phyloP scores from a whole-genome alignment of 1,284 basidiomycete species.

The Cryptococcus sp. region DNA sequence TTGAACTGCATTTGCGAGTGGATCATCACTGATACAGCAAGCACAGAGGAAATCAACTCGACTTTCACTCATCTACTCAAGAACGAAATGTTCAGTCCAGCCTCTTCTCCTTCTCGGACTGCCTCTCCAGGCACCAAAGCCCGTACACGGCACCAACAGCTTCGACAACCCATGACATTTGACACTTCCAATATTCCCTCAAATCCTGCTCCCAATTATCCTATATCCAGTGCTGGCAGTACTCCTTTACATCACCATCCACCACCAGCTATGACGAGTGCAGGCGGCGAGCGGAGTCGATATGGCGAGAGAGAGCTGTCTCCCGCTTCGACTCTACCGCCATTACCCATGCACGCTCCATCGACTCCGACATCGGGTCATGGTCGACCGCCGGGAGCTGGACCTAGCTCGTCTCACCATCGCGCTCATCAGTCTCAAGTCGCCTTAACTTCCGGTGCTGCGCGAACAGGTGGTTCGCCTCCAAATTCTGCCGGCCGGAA shows the following conservation, averaged over 20 bases:
- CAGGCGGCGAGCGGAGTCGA: slow-evolving; percentile 24
- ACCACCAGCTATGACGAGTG: slow-evolving; percentile 35
- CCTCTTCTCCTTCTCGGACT: slow-evolving; percentile 31
- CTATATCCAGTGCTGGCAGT: slow-evolving; percentile 41
- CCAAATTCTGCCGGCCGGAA: slow-evolving; percentile 31
- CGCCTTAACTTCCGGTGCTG: slow-evolving; percentile 33
- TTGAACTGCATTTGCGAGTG: neutral
- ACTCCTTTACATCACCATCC: slow-evolving; percentile 49
- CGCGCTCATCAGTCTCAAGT: slow-evolving; percentile 49
- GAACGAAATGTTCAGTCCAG: slow-evolving; percentile 56
- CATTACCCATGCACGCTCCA: slow-evolving; percentile 46
- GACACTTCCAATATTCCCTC: slow-evolving; percentile 36
- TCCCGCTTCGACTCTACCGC: slow-evolving; percentile 47
- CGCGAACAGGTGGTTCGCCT: slow-evolving; percentile 27
- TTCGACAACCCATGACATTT: slow-evolving; percentile 39
- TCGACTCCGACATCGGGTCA: slow-evolving; percentile 46
- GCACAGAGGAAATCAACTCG: slow-evolving; percentile 57
- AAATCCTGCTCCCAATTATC: slow-evolving; percentile 24
- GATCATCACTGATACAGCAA: slow-evolving; percentile 4
- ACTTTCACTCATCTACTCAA: slow-evolving; percentile 58
- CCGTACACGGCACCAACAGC: slow-evolving; percentile 30
- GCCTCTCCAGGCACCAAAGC: slow-evolving; percentile 21
- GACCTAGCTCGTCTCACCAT: slow-evolving; percentile 42
- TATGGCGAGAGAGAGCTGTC: slow-evolving; percentile 38
- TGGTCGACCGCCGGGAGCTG: slow-evolving; percentile 44